These are phyloP conservation scores for Trichoderma sp. DNA, from an alignment of 2,329 filamentous ascomycete species.

Conservation along the genomic window DNA sequence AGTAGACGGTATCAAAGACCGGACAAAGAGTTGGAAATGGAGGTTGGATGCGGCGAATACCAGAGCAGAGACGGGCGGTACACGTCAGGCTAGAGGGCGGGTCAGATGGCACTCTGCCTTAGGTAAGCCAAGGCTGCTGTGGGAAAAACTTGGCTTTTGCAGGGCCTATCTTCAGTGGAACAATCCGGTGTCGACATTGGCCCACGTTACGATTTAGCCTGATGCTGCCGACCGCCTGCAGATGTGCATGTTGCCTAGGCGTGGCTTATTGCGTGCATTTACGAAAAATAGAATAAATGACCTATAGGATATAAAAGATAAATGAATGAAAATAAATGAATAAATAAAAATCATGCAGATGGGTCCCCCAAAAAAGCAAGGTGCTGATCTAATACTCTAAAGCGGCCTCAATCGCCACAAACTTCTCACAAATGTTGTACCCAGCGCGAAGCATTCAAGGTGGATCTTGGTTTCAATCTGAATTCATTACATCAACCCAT, in stretches of 20 bases:
- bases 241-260: background rate
- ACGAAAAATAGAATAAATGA: too few species aligned
- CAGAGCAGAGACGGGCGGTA: constrained; percentile 22
- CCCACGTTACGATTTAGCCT: background rate
- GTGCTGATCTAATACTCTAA: background rate
- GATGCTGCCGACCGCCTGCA: background rate
- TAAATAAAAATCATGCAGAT: background rate
- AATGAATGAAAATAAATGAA: background rate
- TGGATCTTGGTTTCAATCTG: background rate
- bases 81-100: constrained; percentile 19
- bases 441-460: too few species aligned
- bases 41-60: constrained; percentile 23
- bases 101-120: constrained; percentile 20
- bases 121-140: constrained; percentile 18
- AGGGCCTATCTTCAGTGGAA: background rate
- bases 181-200: background rate
- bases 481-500: background rate
- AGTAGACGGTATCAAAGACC: background rate
- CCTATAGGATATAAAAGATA: too few species aligned
- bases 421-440: too few species aligned
- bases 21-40: constrained; percentile 15
- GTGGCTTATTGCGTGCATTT: too few species aligned
- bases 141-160: background rate
- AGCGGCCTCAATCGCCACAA: too few species aligned
- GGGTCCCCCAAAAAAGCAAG: background rate